Conservation (phyloP, 83 land plant species). For the Picea mariana region DNA sequence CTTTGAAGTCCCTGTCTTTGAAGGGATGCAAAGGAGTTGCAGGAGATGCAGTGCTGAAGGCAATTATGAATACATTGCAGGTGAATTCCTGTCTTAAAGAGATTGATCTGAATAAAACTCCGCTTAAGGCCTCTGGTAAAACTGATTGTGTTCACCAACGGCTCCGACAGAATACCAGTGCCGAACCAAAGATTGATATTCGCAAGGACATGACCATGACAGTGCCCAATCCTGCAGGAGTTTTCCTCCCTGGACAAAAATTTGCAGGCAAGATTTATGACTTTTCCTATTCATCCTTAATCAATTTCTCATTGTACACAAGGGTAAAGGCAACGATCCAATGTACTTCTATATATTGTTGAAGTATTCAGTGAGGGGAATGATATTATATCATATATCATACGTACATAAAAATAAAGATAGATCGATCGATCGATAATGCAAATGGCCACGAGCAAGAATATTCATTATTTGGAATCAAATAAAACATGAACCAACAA, state of each 20-base stretch:
- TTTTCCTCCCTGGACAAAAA: constrained; percentile 65
- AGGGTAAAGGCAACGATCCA: too few relatives aligned
- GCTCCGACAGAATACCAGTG: constrained; percentile 50
- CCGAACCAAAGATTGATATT: constrained; percentile 25
- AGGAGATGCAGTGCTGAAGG: constrained; percentile 43
- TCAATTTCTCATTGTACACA: too few relatives aligned
- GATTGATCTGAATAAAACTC: constrained; percentile 64
- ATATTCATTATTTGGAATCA: too few relatives aligned
- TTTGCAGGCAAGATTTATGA: constrained; percentile 45
- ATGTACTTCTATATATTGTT: too few relatives aligned
- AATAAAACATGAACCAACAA: too few relatives aligned
- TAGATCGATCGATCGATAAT: too few relatives aligned
- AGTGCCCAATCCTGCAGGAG: constrained; percentile 47
- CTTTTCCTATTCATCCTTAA: too few relatives aligned
- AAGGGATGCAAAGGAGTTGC: constrained; percentile 41
- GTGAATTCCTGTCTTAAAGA: constrained; percentile 73
- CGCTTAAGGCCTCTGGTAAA: constrained; percentile 44
- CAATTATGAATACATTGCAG: constrained; percentile 47
- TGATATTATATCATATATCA: too few relatives aligned
- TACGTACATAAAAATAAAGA: too few relatives aligned
- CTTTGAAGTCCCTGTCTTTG: constrained; percentile 20
- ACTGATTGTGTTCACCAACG: constrained; percentile 49
- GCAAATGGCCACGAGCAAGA: too few relatives aligned
- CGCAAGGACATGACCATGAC: constrained; percentile 42
- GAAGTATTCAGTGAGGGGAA: too few relatives aligned